Evolutionary conservation across 441 rosid genomes (phyloP), one percentile per base, ranked within the genome.

Genomic region (Aleurites moluccanus): DNA sequence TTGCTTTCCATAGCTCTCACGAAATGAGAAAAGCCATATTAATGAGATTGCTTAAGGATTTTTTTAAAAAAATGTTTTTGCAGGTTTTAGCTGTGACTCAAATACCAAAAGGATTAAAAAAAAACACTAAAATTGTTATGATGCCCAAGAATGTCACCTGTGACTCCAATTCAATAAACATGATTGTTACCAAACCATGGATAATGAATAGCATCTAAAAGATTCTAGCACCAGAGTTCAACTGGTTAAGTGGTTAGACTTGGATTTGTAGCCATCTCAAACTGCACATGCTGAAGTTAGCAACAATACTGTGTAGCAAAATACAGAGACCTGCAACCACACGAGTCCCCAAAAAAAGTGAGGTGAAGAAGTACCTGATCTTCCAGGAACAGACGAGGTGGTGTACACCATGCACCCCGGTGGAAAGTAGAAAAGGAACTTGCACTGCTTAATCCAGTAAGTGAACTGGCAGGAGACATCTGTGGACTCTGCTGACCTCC

Each of bases 391-490:
- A 92, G 81, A 20, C 94, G 90, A 1, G 97, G 99, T 4, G 99
- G 99, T 38, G 98, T 93, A 79, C 99, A 96, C 99, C 99, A 93
- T 16, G 98, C 97, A 61, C 92, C 97, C 10, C 97, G 88, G 64
- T 89, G 97, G 87, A 93, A 93, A 52, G 99, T 92, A 30, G 91
- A 85, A 81, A 93, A 92, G 70, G 99, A 96, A 83, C 97, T 96
- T 50, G 97, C 97, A 82, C 97, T 96, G 88, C 99, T 96, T 72
- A 92, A 80, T 76, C 98, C 99, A 62, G 97, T 96, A 67, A 96
- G 88, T 4, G 99, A 93, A 83, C 99, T 96, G 57, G 91, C 95
- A 70, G 90, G 94, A 64, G 98, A 93, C 98, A 93, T 96, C 72
- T 91, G 98, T 20, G 96, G 91, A 82, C 97, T 92, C 74, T 92